A percentile compares a stretch with the other conserved stretches of the same genome.
Conservation (phyloP, 2,329 filamentous ascomycete species). For the Exserohilum turcica region DNA sequence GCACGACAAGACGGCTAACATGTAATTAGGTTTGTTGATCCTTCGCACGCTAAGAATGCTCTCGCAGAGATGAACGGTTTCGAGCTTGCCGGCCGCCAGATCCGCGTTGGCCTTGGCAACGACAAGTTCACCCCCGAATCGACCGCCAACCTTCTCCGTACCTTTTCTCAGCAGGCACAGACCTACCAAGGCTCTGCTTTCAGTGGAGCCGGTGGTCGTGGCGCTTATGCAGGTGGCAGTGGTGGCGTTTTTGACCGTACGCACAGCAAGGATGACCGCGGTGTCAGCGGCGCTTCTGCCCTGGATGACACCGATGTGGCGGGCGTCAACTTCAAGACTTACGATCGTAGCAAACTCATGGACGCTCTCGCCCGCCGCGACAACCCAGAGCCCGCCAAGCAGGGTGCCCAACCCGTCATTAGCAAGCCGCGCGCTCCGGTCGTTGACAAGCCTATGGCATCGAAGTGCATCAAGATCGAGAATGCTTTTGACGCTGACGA, state of each 20-base stretch:
- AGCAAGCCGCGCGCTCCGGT: constrained; percentile 78
- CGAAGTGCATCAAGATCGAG: constrained; percentile 90
- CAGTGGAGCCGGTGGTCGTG: constrained; percentile 86
- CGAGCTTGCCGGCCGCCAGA: constrained; percentile 94
- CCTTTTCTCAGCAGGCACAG: constrained; percentile 70
- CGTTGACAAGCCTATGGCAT: constrained; percentile 79
- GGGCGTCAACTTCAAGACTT: constrained; percentile 99
- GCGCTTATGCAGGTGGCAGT: constrained; percentile 75
- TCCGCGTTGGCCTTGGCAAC: constrained; percentile 98
- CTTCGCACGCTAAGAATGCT: constrained; percentile 87
- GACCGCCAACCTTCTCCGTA: constrained; percentile 88
- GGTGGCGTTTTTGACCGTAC: constrained; percentile 84
- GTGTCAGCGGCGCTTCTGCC: constrained; percentile 85
- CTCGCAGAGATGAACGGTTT: constrained; percentile 99
- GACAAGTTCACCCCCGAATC: constrained; percentile 99
- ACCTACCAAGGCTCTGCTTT: constrained; percentile 88
- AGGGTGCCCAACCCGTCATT: constrained; percentile 48
- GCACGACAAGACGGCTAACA: constrained; percentile 19
- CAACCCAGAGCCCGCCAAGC: constrained; percentile 72
- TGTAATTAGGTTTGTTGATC: constrained; percentile 81
- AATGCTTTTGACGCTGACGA: constrained; percentile 94
- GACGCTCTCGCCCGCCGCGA: constrained; percentile 83
- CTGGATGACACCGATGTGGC: constrained; percentile 97
- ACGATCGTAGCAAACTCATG: constrained; percentile 98
- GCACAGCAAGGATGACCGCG: constrained; percentile 86